Base-by-base conservation (phyloP, 495 filamentous ascomycete species). In the Choiromyces venosus region DNA sequence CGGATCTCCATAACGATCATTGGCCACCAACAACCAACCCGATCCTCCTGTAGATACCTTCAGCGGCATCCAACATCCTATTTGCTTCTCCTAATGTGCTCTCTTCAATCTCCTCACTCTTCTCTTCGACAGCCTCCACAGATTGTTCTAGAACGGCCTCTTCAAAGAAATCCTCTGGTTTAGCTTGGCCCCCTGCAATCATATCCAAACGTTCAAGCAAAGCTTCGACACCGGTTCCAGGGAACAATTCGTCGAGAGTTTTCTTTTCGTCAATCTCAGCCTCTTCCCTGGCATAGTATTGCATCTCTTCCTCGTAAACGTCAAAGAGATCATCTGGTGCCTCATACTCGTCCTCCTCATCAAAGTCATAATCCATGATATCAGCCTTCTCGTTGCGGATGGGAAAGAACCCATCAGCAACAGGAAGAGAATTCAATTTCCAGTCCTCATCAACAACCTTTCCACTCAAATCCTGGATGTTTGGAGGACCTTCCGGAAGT, bases 401-500 rank as follows among this genome's bases (percentile, higher is more conserved):
- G 29, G 79, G 76, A 46, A 71, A 77, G 73, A 81, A 81, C 40
- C 79, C 79, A 44, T 81, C 79, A 38, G 76, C 79, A 71, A 81
- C 73, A 2, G 76, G 76, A 36, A 79, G 76, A 25, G 72, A 78
- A 64, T 74, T 78, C 64, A 74, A 71, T 67, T 80, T 79, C 65
- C 74, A 73, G 35, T 75, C 76, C 25, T 68, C 61, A 5, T 76
- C 33, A 66, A 25, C 68, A 9, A 86, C 82, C 84, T 95, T 94
- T 75, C 91, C 90, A 42, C 88, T 89, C 10, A 95, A 84, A 71
- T 94, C 90, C 72, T 89, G 85, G 52, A 90, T 79, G n/a, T 83
- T 84, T 37, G 91, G 90, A n/a, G 52, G 52, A 4, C 90, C 87
- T 74, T 90, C 86, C 16, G 93, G 92, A 25, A 96, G 85, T 66